Evolutionary conservation across 2,329 filamentous ascomycete genomes (phyloP), one percentile per base, ranked within the genome.

Genomic region (Aspergillus flavus): DNA sequence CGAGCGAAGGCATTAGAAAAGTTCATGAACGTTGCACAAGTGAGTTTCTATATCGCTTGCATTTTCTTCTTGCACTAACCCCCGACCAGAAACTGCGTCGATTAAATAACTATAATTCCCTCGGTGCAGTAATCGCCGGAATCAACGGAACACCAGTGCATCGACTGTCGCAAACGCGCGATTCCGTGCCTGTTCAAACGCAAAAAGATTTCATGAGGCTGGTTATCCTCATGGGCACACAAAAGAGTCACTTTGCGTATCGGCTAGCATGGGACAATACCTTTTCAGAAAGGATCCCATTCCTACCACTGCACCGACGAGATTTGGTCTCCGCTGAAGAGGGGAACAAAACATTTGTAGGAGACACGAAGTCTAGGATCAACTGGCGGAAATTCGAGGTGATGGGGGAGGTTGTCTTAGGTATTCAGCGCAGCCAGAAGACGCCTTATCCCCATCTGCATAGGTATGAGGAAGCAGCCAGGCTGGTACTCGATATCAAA

Each of bases 371-470:
- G 67, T 87, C 92, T 66, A 85, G 92, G 58, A 92, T 99, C 75
- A 98, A 98, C 76, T 99, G 95, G 95, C 93, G 91, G 79, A 99
- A 99, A 76, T 99, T 98, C 72, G 94, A 98, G 78, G 90, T 99
- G 36, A 89, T 98, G 79, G 94, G 94, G 7, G 94, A 98, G 70
- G 91, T 97, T 6, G 86, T 98, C 59, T 83, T 97, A 64, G 91
- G 92, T 2, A 89, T 99, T 60, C 96, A 97, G 86, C 91, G 90
- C 79, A 97, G 94, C 72, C 94, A 98, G 78, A 91, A 91, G 59
- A 88, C 88, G 56, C 89, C 93, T 6, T 97, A 97, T 69, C 86
- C 88, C 30, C 90, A 89, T 65, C 81, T 94, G 65, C 81, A 83
- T 39, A 89, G 85, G 71, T 89, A 91, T 71, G 90, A 94, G 63